A percentile compares a stretch with the other conserved stretches of the same genome.
Evolutionary conservation across 768 basidiomycete species (phyloP).

Genomic region (Chalciporus sphaerocephalus): DNA sequence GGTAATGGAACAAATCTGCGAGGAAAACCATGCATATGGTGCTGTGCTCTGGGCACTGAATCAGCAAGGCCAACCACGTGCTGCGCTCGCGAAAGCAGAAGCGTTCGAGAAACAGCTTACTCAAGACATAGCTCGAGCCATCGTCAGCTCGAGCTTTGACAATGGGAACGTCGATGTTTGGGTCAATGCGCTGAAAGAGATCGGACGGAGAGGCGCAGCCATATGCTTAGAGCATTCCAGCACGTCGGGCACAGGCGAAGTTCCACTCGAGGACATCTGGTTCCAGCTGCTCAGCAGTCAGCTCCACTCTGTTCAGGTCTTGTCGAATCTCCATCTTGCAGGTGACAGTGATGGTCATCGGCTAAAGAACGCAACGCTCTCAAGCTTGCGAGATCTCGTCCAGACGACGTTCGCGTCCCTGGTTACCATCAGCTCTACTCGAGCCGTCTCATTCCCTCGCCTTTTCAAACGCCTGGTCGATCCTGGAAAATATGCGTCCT

Average conservation of each 20-base stretch:
- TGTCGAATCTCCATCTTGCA: conserved; percentile 44
- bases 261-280: conserved; percentile 81
- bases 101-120: conserved; percentile 51
- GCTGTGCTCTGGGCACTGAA: conserved; percentile 82
- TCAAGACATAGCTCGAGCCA: conserved; percentile 37
- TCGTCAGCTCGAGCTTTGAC: conserved; percentile 25
- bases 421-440: conserved; percentile 77
- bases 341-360: conserved; percentile 19
- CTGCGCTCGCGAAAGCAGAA: conserved; percentile 66
- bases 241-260: conserved; percentile 34
- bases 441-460: conserved; percentile 81
- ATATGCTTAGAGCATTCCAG: conserved; percentile 71
- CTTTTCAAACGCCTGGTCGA: conserved; percentile 91
- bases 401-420: conserved; percentile 82
- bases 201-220: conserved; percentile 57
- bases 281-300: conserved; percentile 80
- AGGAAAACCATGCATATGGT: conserved; percentile 60
- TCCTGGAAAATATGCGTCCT: conserved; percentile 49
- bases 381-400: conserved; percentile 64
- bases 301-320: conserved; percentile 69
- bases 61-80: conserved; percentile 54
- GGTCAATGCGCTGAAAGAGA: conserved; percentile 49
- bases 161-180: conserved; percentile 28
- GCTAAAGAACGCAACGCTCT: conserved; percentile 31
- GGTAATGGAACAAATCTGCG: conserved; percentile 58